Percentiles rank a stretch among this genome's conserved stretches.
Evolutionary conservation across 2,329 filamentous ascomycete species (phyloP).

Genomic region (Nemania diffusa): DNA sequence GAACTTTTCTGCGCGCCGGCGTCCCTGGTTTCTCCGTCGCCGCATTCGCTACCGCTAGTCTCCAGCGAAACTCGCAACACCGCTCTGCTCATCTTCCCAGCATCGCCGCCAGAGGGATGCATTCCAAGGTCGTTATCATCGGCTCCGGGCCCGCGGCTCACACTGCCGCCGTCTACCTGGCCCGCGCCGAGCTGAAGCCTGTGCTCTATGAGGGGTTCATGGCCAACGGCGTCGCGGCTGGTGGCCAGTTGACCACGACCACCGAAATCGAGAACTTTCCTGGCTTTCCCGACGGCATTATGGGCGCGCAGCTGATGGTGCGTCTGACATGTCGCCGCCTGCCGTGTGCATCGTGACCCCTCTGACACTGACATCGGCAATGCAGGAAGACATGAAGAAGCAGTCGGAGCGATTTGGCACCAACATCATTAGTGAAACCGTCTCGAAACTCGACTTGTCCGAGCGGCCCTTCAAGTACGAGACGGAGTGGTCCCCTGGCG

Average conservation of each 20-base stretch:
- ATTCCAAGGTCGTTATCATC: conserved; percentile 91
- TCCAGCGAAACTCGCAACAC: conserved; percentile 60
- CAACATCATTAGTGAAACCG: conserved; percentile 90
- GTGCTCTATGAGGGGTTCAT: conserved; percentile 98
- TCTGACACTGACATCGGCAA: background rate
- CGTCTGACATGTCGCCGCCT: conserved; percentile 38
- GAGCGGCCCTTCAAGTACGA: conserved; percentile 90
- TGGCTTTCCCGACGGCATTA: conserved; percentile 89
- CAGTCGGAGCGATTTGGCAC: conserved; percentile 95
- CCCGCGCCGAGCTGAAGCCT: conserved; percentile 92
- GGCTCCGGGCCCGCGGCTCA: conserved; percentile 98
- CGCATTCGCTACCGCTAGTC: conserved; percentile 72
- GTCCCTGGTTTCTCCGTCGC: conserved; percentile 77
- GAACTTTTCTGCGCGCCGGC: conserved; percentile 76
- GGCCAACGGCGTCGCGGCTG: conserved; percentile 94
- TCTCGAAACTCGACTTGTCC: conserved; percentile 86
- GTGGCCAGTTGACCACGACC: conserved; percentile 96
- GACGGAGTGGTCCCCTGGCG: conserved; percentile 86
- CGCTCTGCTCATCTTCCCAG: conserved; percentile 52
- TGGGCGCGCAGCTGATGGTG: conserved; percentile 87
- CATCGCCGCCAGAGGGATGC: conserved; percentile 73
- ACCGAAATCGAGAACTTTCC: conserved; percentile 99
- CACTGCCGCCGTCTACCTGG: conserved; percentile 95
- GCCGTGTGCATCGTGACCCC: background rate
- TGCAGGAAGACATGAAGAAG: conserved; percentile 84